Percentiles rank a stretch among this genome's conserved stretches.
Evolutionary conservation across 2,329 filamentous ascomycete genomes (phyloP).

Genomic region (Colletotrichum sojae): DNA sequence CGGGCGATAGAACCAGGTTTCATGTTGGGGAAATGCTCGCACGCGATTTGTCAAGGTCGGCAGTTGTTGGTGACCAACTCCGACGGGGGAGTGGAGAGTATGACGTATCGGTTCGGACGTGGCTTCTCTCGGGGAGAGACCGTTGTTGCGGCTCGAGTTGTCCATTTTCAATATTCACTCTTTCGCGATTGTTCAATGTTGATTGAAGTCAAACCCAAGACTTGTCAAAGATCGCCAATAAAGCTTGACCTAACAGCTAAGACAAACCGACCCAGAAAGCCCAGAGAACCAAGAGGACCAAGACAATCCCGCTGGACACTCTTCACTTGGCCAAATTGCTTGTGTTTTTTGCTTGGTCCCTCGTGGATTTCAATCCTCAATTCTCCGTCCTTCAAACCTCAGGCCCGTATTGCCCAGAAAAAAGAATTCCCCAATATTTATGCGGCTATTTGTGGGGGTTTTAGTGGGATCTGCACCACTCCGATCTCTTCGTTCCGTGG

Average conservation of each 20-base stretch:
- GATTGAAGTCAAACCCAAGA: not conserved
- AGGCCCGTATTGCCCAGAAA: no score
- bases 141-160: slow-evolving; percentile 4
- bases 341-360: slow-evolving; percentile 17
- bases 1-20: slow-evolving; percentile 38
- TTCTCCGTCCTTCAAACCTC: not conserved
- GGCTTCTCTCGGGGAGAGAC: not conserved
- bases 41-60: slow-evolving; percentile 39
- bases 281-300: slow-evolving; percentile 21
- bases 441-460: slow-evolving; percentile 25
- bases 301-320: slow-evolving; percentile 8
- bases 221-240: slow-evolving; percentile 17
- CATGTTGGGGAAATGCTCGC: slow-evolving; percentile 35
- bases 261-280: slow-evolving; percentile 8
- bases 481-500: slow-evolving; percentile 18
- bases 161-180: not conserved
- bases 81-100: slow-evolving; percentile 23
- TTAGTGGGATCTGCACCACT: slow-evolving; percentile 15
- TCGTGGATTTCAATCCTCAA: not conserved
- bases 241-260: slow-evolving; percentile 27
- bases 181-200: no score
- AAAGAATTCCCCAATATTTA: no score
- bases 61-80: slow-evolving; percentile 35
- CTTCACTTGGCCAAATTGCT: slow-evolving; percentile 32
- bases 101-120: slow-evolving; percentile 30